Conservation (phyloP, 2,329 filamentous ascomycete genomes). For the Phialophora verrucosa region DNA sequence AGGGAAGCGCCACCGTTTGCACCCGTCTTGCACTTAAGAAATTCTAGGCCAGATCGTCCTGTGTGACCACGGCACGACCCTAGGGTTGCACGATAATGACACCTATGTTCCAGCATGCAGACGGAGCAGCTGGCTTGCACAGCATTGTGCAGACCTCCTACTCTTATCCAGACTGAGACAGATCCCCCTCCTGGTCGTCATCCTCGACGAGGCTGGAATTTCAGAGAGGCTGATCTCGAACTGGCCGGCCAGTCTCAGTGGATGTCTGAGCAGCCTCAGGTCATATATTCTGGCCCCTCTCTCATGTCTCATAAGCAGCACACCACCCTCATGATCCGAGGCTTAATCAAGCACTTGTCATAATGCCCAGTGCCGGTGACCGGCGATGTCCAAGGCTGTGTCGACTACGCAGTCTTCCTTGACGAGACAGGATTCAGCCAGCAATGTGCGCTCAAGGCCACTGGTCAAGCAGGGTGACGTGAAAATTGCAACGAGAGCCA, state of each 20-base stretch:
- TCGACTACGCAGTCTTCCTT: not conserved
- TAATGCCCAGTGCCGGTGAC: not conserved
- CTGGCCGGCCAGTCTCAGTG: constrained; percentile 18
- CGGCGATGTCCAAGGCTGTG: not conserved
- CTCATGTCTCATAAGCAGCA: constrained; percentile 13
- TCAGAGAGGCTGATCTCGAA: constrained; percentile 19
- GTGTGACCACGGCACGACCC: constrained; percentile 15
- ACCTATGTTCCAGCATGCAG: constrained; percentile 10
- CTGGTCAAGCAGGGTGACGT: not conserved
- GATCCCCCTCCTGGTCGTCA: constrained; percentile 2
- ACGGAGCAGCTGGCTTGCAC: not conserved
- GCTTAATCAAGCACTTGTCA: not conserved
- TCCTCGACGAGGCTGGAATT: constrained; percentile 6
- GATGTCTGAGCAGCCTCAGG: constrained; percentile 1
- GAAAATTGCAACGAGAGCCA: not conserved
- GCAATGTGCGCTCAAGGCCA: not conserved
- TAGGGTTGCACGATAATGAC: constrained; percentile 8
- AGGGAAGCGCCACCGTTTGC: not conserved
- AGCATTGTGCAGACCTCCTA: constrained; percentile 15
- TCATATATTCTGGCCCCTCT: constrained; percentile 10
- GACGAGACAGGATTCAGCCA: not conserved
- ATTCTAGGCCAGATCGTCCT: not conserved
- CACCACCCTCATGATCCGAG: not conserved
- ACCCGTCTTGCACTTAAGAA: not conserved
- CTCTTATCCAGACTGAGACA: constrained; percentile 22